These are phyloP conservation scores for Takakia lepidozioides DNA, from an alignment of 225 moss, liverwort and hornwort species.

Conservation along the genomic window DNA sequence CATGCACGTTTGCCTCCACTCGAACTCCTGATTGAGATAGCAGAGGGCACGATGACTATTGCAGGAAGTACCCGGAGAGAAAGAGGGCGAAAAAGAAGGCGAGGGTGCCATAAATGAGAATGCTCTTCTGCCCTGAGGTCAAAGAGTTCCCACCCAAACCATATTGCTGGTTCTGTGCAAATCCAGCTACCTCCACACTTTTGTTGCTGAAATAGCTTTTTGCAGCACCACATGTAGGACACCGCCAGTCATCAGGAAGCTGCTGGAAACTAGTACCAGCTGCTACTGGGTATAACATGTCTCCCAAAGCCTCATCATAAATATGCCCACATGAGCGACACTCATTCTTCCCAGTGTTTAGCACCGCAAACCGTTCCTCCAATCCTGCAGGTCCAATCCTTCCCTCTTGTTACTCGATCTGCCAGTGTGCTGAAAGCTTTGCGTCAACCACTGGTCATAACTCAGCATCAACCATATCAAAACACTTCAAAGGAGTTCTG, in stretches of 20 bases:
- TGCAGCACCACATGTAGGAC: conserved; percentile 92
- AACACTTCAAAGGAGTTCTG: too few species aligned
- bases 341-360: conserved; percentile 64
- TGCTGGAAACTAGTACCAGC: conserved; percentile 54
- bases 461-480: too few species aligned
- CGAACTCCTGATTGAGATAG: too few species aligned
- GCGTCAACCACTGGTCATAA: too few species aligned
- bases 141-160: conserved; percentile 85
- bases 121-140: conserved; percentile 81
- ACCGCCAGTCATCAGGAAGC: conserved; percentile 79
- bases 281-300: conserved; percentile 48
- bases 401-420: neutral
- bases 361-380: conserved; percentile 77
- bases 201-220: conserved; percentile 63
- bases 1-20: too few species aligned
- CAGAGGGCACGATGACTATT: conserved; percentile 42
- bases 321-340: conserved; percentile 88
- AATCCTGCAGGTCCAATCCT: conserved; percentile 29
- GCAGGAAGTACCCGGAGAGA: conserved; percentile 79
- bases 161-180: conserved; percentile 85
- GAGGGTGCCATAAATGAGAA: conserved; percentile 74
- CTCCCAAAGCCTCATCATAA: conserved; percentile 64
- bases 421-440: too few species aligned
- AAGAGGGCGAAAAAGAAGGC: conserved; percentile 74
- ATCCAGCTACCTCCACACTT: conserved; percentile 87